These are phyloP conservation scores for Teratosphaeria epicoccoides DNA, from an alignment of 2,329 filamentous ascomycete genomes.

Conservation along the genomic window DNA sequence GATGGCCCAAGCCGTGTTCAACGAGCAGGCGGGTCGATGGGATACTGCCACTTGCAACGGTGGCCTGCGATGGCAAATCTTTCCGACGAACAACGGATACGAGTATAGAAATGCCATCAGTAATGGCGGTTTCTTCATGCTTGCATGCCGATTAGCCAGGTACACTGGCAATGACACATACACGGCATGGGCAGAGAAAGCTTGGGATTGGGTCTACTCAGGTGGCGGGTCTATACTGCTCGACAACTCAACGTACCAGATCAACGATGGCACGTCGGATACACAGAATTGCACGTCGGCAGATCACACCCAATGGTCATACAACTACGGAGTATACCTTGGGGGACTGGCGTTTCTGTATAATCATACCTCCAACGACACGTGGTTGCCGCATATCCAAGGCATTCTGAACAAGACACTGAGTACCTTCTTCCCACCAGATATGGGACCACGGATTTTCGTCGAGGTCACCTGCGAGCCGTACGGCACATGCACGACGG, in stretches of 20 bases:
- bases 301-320: slow-evolving; percentile 39
- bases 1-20: slow-evolving; percentile 34
- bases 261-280: slow-evolving; percentile 39
- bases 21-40: slow-evolving; percentile 29
- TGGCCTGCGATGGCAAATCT: slow-evolving; percentile 30
- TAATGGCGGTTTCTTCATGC: slow-evolving; percentile 42
- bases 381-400: slow-evolving; percentile 11
- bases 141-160: slow-evolving; percentile 32
- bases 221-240: slow-evolving; percentile 37
- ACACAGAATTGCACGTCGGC: slow-evolving; percentile 35
- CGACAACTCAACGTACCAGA: slow-evolving; percentile 20
- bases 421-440: slow-evolving; percentile 30
- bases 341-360: slow-evolving; percentile 9
- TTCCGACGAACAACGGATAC: slow-evolving; percentile 29
- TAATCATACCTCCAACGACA: slow-evolving; percentile 9
- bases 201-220: slow-evolving; percentile 33
- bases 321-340: slow-evolving; percentile 35
- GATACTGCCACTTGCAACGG: slow-evolving; percentile 29
- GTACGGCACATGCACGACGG: slow-evolving; percentile 29
- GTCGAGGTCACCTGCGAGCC: slow-evolving; percentile 35
- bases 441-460: slow-evolving; percentile 25
- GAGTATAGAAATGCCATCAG: slow-evolving; percentile 47
- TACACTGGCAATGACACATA: slow-evolving; percentile 44
- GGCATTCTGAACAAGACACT: slow-evolving; percentile 15
- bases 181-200: slow-evolving; percentile 49